phyloP scores from a whole-genome alignment of 805 yeast genomes.

The Kurtzmaniella cleridarum region DNA sequence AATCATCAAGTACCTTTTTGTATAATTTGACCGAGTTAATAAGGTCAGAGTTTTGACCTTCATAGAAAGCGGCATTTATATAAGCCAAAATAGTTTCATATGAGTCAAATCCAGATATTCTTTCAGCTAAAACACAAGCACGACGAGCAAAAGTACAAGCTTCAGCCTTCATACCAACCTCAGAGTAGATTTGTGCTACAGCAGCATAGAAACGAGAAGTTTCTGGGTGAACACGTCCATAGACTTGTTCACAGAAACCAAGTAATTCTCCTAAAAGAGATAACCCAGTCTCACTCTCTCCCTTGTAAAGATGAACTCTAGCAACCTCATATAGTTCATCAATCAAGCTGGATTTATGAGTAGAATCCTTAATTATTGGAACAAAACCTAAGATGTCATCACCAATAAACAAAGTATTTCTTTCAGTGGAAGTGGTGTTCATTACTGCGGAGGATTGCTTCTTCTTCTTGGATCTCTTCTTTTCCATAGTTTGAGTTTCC shows the following conservation, averaged over 20 bases:
- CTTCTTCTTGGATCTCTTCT: constrained; percentile 28
- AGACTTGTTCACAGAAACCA: constrained; percentile 72
- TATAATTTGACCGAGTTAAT: constrained; percentile 59
- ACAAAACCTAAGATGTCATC: constrained; percentile 64
- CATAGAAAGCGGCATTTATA: constrained; percentile 70
- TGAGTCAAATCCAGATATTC: constrained; percentile 77
- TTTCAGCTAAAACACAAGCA: constrained; percentile 69
- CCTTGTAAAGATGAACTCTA: constrained; percentile 32
- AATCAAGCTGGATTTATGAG: constrained; percentile 59
- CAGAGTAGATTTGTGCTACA: constrained; percentile 63
- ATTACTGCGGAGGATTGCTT: constrained; percentile 11
- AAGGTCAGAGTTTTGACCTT: constrained; percentile 53
- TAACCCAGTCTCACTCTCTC: constrained; percentile 51
- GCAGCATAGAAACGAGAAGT: constrained; percentile 66
- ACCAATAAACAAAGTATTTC: constrained; percentile 43
- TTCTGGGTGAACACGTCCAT: constrained; percentile 74
- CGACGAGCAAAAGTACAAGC: constrained; percentile 65
- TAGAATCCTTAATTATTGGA: constrained; percentile 72
- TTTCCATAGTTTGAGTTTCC: constrained; percentile 7
- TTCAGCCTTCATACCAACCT: constrained; percentile 47
- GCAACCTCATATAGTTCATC: constrained; percentile 76
- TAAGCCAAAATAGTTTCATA: constrained; percentile 67
- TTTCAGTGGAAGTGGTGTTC: constrained; percentile 9
- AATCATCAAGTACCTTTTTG: constrained; percentile 52
- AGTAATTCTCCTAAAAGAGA: constrained; percentile 65